Base-by-base conservation (phyloP, 1,139 yeast genomes). In the Magnusiomyces ingens region DNA sequence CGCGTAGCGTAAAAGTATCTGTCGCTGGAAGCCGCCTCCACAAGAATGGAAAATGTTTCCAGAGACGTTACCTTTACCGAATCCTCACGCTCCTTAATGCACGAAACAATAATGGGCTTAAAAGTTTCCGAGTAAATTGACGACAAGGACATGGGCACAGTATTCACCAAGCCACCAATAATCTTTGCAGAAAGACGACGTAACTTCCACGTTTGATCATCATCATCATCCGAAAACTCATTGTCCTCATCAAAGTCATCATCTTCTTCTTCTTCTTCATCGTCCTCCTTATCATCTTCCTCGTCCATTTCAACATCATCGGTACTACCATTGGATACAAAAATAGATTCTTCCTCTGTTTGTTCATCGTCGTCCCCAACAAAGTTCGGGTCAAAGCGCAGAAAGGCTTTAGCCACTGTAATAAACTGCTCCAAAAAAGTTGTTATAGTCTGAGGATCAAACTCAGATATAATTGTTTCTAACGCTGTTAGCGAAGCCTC, bases 191-290 rank as follows among this genome's bases (percentile, higher is more conserved):
- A 71, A 54, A 76, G 77, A 45, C 80, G 73, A 55, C 95, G 74
- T 38, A 88, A 67, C 60, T 82, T 83, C 88, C 94, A 85, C 1
- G 87, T 79, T 32, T 81, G 80, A 60, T 84, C 90, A 52, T 80
- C 81, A 42, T 73, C 76, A 45, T 76, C 80, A 11, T 72, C 65
- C 47, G 74, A 75, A 47, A 74, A 80, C 45, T 73, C 78, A 37
- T 76, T 77, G 29, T 64, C 72, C 11, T 71, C 72, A 19, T 70
- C 76, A 36, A 70, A 72, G 26, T 72, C 77, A 38, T 69, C 72
- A n/a, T 75, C 80, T 13, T 75, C 80, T 63, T 73, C 64, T 18
- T 53, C 52, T 55, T 32, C 48, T 6, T 57, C 60, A 18, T 57
- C 61, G 8, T 59, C 62, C n/a, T 52, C 62, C 22, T 32, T 40